A percentile compares a stretch with the other conserved stretches of the same genome.
phyloP scores from a whole-genome alignment of 257 asterid species.

The Euphrasia confusa region DNA sequence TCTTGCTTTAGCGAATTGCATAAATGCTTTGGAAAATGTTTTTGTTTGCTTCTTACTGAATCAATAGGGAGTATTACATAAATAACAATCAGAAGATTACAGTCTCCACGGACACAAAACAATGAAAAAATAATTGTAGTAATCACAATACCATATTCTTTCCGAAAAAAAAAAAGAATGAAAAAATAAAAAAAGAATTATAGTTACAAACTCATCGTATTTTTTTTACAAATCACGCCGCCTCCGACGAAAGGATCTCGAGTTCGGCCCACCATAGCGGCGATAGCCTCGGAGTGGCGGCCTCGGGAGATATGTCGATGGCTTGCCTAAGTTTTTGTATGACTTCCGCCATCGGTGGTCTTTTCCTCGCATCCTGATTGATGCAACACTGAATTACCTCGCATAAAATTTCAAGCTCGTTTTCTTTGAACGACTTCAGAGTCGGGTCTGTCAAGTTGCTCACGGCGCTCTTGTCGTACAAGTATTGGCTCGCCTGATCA shows the following conservation, averaged over 20 bases:
- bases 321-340: slow-evolving; percentile 44
- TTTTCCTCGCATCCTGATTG: slow-evolving; percentile 44
- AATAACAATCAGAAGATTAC: too few species aligned
- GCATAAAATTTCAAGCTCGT: slow-evolving; percentile 44
- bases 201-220: too few species aligned
- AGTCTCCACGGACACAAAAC: too few species aligned
- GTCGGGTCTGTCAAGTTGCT: slow-evolving; percentile 51
- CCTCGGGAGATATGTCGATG: slow-evolving; percentile 61
- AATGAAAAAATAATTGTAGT: too few species aligned
- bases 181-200: too few species aligned
- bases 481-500: slow-evolving; percentile 45
- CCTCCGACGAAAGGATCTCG: slow-evolving; percentile 82
- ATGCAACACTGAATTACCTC: slow-evolving; percentile 55
- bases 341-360: slow-evolving; percentile 66
- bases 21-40: slow-evolving; percentile 53
- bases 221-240: slow-evolving; percentile 38
- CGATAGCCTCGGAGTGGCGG: slow-evolving; percentile 79
- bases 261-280: slow-evolving; percentile 99
- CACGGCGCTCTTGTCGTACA: slow-evolving; percentile 34
- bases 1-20: slow-evolving; percentile 97
- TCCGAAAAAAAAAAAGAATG: too few species aligned
- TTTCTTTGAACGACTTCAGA: slow-evolving; percentile 45
- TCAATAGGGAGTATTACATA: too few species aligned
- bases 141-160: too few species aligned
- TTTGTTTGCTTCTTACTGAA: too few species aligned